Evolutionary conservation across 176 grass and related monocot species (phyloP).

Genomic region (Coix lacrymajobi): DNA sequence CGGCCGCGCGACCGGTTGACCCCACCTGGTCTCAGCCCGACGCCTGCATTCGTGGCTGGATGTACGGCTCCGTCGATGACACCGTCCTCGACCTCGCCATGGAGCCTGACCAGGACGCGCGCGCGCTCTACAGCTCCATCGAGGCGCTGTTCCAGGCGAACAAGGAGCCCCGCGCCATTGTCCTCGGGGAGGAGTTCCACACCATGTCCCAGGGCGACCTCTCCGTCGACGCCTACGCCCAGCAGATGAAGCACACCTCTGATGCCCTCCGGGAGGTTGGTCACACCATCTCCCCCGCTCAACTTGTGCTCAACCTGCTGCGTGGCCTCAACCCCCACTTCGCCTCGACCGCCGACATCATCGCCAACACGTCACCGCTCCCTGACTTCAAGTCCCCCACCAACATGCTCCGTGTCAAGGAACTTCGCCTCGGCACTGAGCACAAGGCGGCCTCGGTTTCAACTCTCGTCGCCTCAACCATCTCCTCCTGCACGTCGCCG

Average conservation of each 20-base stretch:
- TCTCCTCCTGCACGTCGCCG: too few species aligned
- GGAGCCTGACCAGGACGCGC: too few species aligned
- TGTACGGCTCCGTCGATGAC: not conserved
- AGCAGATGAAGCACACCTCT: not conserved
- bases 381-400: too few species aligned
- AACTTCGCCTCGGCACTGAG: accelerated
- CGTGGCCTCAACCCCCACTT: not conserved
- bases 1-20: too few species aligned
- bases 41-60: too few species aligned
- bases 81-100: too few species aligned
- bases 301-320: not conserved
- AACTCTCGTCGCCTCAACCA: too few species aligned
- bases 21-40: not conserved
- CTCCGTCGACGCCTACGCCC: not conserved
- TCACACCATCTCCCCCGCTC: not conserved
- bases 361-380: not conserved
- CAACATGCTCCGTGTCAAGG: not conserved
- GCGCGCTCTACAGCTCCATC: too few species aligned
- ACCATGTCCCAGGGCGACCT: too few species aligned
- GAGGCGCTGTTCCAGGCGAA: too few species aligned
- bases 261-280: not conserved
- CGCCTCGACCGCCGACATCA: not conserved
- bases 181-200: not conserved
- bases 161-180: too few species aligned
- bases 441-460: not conserved